Evolutionary conservation across 139 green algal genomes (phyloP).

Genomic region (Chlamydomonas applanata): DNA sequence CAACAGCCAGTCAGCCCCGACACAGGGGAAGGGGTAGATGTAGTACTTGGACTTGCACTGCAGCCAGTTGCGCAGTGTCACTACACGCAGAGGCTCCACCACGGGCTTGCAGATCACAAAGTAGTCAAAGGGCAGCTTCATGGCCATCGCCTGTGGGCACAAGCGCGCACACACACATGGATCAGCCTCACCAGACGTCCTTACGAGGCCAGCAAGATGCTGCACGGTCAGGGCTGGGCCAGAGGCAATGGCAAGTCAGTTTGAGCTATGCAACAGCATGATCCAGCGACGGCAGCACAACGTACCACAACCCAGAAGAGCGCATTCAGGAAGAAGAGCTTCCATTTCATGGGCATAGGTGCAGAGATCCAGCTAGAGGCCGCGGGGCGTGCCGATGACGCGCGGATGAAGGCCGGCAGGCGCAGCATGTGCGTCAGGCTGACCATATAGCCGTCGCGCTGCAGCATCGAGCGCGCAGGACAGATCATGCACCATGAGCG

Average conservation of each 20-base stretch:
- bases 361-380: constrained; percentile 30
- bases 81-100: constrained; percentile 13
- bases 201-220: too few species aligned
- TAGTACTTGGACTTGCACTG: constrained; percentile 2
- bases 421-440: constrained; percentile 32
- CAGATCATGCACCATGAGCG: not conserved
- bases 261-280: too few species aligned
- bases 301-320: constrained; percentile 40
- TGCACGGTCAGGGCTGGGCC: too few species aligned
- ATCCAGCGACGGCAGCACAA: not conserved
- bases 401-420: constrained; percentile 19
- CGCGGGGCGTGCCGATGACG: constrained; percentile 17
- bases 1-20: constrained; percentile 46
- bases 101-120: constrained; percentile 36
- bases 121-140: constrained; percentile 58
- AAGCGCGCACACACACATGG: too few species aligned
- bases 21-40: constrained; percentile 17
- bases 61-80: constrained; percentile 8
- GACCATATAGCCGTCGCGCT: constrained; percentile 24
- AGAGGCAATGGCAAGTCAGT: too few species aligned
- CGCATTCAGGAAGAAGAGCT: constrained; percentile 33
- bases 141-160: constrained; percentile 23
- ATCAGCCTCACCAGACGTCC: too few species aligned
- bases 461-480: not conserved
- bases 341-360: constrained; percentile 41